phyloP scores from a whole-genome alignment of 352 stramenopile species.

The Phytopythium cucurbitacearum region DNA sequence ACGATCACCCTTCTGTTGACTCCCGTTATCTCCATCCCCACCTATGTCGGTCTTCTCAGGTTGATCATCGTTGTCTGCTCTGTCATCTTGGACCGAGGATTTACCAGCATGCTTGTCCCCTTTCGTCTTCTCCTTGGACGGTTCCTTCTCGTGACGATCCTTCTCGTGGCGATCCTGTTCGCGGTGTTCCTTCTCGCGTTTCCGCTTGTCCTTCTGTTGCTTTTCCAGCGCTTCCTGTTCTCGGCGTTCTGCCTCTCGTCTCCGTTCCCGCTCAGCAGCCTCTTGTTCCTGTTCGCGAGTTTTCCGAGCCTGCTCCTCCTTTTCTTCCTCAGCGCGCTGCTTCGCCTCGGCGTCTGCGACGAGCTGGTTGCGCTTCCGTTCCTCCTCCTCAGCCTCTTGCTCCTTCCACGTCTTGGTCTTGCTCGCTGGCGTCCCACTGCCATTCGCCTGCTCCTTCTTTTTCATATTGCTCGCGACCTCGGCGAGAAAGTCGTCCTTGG shows the following conservation, averaged over 20 bases:
- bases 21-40: no score
- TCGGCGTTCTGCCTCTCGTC: conserved; percentile 14
- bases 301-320: conserved; percentile 20
- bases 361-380: conserved; percentile 31
- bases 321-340: conserved; percentile 17
- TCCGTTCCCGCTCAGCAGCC: conserved; percentile 17
- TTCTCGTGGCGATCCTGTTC: conserved; percentile 10
- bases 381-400: conserved; percentile 23
- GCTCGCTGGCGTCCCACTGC: conserved; percentile 9
- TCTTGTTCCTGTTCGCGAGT: conserved; percentile 21
- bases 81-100: background rate
- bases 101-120: background rate
- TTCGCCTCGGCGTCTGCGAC: conserved; percentile 22
- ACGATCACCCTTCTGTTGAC: no score
- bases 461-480: conserved; percentile 69
- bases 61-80: background rate
- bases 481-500: conserved; percentile 59
- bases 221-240: conserved; percentile 24
- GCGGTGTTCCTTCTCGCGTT: conserved; percentile 12
- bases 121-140: conserved; percentile 1
- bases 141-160: conserved; percentile 9
- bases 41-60: no score
- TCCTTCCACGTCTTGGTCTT: conserved; percentile 23
- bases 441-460: conserved; percentile 39
- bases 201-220: conserved; percentile 11